These are phyloP conservation scores for Thymus mandschuricus DNA, from an alignment of 257 asterid species.

Conservation along the genomic window DNA sequence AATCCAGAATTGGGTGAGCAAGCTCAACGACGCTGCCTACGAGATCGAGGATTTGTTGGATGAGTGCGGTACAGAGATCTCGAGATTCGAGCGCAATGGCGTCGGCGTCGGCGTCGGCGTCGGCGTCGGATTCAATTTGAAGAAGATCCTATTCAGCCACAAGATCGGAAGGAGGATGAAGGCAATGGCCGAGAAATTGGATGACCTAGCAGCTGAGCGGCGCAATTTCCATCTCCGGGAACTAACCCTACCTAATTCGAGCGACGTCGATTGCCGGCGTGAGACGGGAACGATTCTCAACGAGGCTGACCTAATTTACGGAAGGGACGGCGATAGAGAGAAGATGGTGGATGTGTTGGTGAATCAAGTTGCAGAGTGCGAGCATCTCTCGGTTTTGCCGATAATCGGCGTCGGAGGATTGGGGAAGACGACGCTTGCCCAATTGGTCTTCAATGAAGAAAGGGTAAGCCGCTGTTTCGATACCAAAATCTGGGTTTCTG, in stretches of 20 bases:
- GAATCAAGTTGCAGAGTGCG: constrained; percentile 9
- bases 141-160: neutral
- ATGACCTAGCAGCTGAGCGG: neutral
- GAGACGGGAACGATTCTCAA: constrained; percentile 11
- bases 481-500: constrained; percentile 33
- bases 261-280: neutral
- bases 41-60: constrained; percentile 42
- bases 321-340: constrained; percentile 34
- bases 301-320: constrained; percentile 20
- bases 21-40: constrained; percentile 31
- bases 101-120: neutral
- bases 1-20: constrained; percentile 1
- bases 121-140: neutral
- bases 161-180: neutral
- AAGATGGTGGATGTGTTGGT: constrained; percentile 31
- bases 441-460: constrained; percentile 26
- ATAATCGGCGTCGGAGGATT: constrained; percentile 10
- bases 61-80: constrained; percentile 31
- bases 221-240: neutral
- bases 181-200: neutral
- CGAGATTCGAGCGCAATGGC: neutral
- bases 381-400: constrained; percentile 29
- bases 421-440: constrained; percentile 43
- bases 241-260: neutral
- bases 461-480: constrained; percentile 28